Conservation (phyloP, 257 asterid genomes). For the Oldenlandia corymbosa region DNA sequence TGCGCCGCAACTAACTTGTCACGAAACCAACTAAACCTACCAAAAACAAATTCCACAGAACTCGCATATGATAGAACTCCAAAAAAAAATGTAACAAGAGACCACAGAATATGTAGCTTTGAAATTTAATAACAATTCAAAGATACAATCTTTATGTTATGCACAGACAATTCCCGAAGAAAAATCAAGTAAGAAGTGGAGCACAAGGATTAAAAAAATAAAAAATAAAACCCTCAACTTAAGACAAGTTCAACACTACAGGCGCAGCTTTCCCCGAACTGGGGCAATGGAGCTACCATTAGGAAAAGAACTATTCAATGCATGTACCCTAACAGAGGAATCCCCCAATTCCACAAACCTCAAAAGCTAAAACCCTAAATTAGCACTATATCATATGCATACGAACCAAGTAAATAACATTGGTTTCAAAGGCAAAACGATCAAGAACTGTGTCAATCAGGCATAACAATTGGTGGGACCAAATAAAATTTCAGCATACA, state of each 20-base stretch:
- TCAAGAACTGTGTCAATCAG: conserved; percentile 15
- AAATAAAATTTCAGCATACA: conserved; percentile 15
- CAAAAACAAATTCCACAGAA: background rate
- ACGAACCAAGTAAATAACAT: conserved; percentile 18
- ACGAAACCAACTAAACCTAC: background rate
- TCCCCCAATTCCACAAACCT: conserved; percentile 22
- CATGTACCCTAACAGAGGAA: conserved; percentile 1
- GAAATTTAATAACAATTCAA: background rate
- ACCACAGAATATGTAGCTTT: background rate
- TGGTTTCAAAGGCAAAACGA: conserved; percentile 2
- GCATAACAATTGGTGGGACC: conserved; percentile 29
- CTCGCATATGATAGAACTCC: too few species aligned
- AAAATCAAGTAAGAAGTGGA: background rate
- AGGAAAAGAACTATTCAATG: background rate
- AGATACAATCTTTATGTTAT: background rate
- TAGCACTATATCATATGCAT: conserved; percentile 10
- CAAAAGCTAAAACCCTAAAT: conserved; percentile 29
- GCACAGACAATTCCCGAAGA: background rate
- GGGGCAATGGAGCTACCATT: conserved; percentile 2
- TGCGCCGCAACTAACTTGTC: background rate
- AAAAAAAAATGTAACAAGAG: too few species aligned
- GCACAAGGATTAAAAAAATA: background rate
- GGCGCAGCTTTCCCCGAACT: conserved; percentile 24
- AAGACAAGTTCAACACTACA: conserved; percentile 16
- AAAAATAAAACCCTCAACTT: conserved; percentile 8